Conservation (phyloP, 192 early-diverging fungal species). For the Backusella macrospora region DNA sequence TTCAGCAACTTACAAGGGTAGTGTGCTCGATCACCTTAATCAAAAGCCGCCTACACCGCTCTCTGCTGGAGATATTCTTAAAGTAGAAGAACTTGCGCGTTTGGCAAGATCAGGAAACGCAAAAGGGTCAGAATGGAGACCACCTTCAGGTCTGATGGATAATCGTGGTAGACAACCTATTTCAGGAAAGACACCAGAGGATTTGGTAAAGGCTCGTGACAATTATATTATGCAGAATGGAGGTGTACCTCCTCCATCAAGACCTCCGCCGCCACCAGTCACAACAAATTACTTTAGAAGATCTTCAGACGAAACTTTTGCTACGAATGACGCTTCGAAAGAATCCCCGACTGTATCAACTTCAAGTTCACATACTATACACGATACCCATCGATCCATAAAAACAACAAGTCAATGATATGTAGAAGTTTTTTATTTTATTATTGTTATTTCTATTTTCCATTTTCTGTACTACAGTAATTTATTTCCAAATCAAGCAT, state of each 20-base stretch:
- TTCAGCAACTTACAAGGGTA: slow-evolving; percentile 23
- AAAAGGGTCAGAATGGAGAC: slow-evolving; percentile 23
- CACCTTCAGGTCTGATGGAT: slow-evolving; percentile 28
- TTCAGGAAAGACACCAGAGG: neutral
- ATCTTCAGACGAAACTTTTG: neutral
- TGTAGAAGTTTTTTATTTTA: neutral
- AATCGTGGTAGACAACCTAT: neutral
- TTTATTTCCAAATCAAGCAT: slow-evolving; percentile 9
- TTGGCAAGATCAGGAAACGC: slow-evolving; percentile 26
- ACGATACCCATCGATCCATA: neutral
- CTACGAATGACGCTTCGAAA: neutral
- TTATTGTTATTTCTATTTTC: neutral
- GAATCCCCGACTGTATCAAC: neutral
- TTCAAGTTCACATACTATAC: slow-evolving; percentile 2
- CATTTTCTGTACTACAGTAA: neutral
- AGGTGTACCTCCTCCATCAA: slow-evolving; percentile 6
- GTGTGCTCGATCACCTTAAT: slow-evolving; percentile 31
- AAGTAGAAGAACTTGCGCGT: slow-evolving; percentile 39
- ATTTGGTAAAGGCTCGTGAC: slow-evolving; percentile 11
- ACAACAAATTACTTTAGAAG: slow-evolving; percentile 2
- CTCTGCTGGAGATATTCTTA: slow-evolving; percentile 37
- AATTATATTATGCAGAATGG: slow-evolving; percentile 18
- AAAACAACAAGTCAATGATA: neutral
- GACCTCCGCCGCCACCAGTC: slow-evolving; percentile 7
- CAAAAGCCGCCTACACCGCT: slow-evolving; percentile 37